Evolutionary conservation across 108 stramenopile genomes (phyloP), one percentile per base, ranked within the genome.

Genomic region (Pseudonitzschia multiseries): DNA sequence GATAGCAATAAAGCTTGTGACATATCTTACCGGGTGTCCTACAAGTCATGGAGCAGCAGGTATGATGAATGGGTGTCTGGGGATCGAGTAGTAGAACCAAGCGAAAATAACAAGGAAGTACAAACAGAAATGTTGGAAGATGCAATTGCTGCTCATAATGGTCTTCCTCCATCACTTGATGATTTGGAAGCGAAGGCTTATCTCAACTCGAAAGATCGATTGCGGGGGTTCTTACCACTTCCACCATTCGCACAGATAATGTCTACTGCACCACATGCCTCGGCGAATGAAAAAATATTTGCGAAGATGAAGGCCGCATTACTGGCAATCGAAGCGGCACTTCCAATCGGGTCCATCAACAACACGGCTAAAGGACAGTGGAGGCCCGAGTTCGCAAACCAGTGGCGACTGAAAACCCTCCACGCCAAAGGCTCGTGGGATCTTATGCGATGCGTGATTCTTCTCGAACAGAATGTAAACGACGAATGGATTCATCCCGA

Each of bases 51-150:
- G 94, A 89, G 89, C 56, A 84, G 78, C 62, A 78, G 92, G 22
- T 96, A 86, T 73, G 89, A 89, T 69, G 89, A 93, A 62, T 96
- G 92, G 94, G 92, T 96, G 21, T 65, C 68, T 20, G 80, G 79
- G 17, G 68, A 67, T 44, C 74, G 92, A 57, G 87, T 96, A 46
- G 79, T 93, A 18, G 88, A 86, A 65, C 79, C 88, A 13, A 94
- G 65, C 65, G 83, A 86, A 54, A 73, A 88, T 32, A 92, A 92
- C 57, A 56, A 69, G 21, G 59, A 76, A 46, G 73, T 85, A 1
- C 83, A 93, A 73, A 77, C 73, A 21, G 89, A 89, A 67, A 77
- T 89, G 62, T 40, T 81, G 20, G 77, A 86, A 69, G 87, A 92
- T 46, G 64, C 66, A 8, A 52, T 63, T 28, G 44, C 43, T 0